phyloP scores from a whole-genome alignment of 2,329 filamentous ascomycete species.

The Ciborinia camelliae region DNA sequence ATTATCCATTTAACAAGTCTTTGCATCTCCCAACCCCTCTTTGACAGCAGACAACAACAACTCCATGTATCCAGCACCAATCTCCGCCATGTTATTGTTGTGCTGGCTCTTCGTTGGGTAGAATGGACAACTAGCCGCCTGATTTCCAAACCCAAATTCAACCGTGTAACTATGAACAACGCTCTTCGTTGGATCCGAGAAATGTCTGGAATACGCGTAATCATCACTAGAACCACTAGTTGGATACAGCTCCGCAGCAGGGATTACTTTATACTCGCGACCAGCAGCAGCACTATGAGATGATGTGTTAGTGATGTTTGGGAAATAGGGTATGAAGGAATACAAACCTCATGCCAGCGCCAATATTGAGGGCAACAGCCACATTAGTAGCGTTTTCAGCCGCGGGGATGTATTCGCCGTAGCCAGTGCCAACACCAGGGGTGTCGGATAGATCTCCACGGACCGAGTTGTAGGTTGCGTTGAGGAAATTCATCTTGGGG shows the following conservation, averaged over 20 bases:
- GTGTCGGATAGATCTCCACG: constrained; percentile 46
- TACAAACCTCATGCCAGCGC: constrained; percentile 43
- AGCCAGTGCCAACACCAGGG: constrained; percentile 37
- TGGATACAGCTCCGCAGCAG: constrained; percentile 45
- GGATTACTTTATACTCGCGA: constrained; percentile 41
- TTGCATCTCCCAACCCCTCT: constrained; percentile 1
- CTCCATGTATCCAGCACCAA: constrained; percentile 48
- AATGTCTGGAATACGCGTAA: constrained; percentile 47
- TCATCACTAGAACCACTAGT: constrained; percentile 47
- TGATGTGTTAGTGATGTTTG: too few relatives aligned
- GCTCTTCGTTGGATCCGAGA: constrained; percentile 39
- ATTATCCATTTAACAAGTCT: too few relatives aligned
- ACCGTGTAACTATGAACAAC: constrained; percentile 45
- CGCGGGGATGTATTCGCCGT: constrained; percentile 46
- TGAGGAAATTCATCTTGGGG: constrained; percentile 50
- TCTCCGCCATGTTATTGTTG: constrained; percentile 45
- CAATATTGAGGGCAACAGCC: constrained; percentile 39
- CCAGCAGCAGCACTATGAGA: constrained; percentile 40
- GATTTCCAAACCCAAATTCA: constrained; percentile 46
- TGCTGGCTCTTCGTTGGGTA: constrained; percentile 46
- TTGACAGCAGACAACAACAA: constrained; percentile 35
- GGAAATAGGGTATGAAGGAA: too few relatives aligned
- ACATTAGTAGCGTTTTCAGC: constrained; percentile 40
- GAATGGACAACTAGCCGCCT: constrained; percentile 38
- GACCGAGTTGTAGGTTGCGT: constrained; percentile 49